Evolutionary conservation across 805 yeast genomes (phyloP), one percentile per base, ranked within the genome.

Genomic region (Metahyphopichia silvanorum): DNA sequence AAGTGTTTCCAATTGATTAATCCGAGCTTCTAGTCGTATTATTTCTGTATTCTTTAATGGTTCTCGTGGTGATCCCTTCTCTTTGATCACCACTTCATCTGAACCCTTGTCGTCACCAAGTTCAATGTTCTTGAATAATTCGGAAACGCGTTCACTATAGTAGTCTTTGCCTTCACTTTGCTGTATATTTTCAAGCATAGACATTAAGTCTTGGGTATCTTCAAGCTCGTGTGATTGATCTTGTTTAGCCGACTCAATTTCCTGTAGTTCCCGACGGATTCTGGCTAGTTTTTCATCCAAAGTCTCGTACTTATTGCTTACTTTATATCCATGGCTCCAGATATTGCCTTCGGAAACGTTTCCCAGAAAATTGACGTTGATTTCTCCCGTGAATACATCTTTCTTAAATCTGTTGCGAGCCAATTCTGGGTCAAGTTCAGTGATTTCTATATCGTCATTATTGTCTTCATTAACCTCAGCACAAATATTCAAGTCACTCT

Each of bases 311-410:
- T 51, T 49, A 11, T 33, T 35, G 8, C 21, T 20, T 19, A 51
- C 41, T 11, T 33, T 37, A 30, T 53, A 60, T 9, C 69, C 69
- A 15, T 39, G 41, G n/a, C n/a, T n/a, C n/a, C n/a, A n/a, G n/a
- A n/a, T n/a, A n/a, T n/a, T n/a, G n/a, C n/a, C n/a, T n/a, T n/a
- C n/a, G 6, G 35, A 37, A 25, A 62, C 24, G 37, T 50, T 40
- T 27, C 70, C 60, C 66, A 67, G 56, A 39, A 63, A 60, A 46
- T 69, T 71, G 19, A 56, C 55, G 8, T 57, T 63, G 11, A 36
- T 27, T 14, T 43, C 41, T 1, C 51, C 48, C 15, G 46, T 49
- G 13, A 57, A 35, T 24, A 43, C 39, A 20, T 54, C 43, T 16
- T 48, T 47, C 23, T 53, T 53, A 29, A 64, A 62, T 17, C 40